Base-by-base conservation (phyloP, 2,329 filamentous ascomycete genomes). In the Pestalotiopsis fici region DNA sequence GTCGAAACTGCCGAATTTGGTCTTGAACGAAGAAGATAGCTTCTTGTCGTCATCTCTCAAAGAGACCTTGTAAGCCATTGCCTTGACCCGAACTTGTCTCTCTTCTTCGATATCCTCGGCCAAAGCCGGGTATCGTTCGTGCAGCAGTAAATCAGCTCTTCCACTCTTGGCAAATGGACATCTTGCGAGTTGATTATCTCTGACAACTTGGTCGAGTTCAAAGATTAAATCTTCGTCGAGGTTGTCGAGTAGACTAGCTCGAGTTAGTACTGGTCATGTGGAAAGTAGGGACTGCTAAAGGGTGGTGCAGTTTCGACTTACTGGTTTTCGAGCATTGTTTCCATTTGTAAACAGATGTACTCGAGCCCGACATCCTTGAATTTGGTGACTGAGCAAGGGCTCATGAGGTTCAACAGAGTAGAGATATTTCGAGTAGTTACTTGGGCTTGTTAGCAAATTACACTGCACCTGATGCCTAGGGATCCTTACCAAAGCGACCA, bases 351-450 rank as follows among this genome's bases (percentile, higher is more conserved):
- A 74, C 94, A 97, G 25, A 98, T 89, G 76, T 98, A 99, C 77
- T 97, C 93, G 35, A 98, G 83, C 0, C 92, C 93, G 11, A 92
- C 92, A 72, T 96, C 88, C 78, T 97, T 97, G 82, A 99, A 98
- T 66, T 92, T 89, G 0, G 88, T 89, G 5, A 97, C 90, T 0
- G 91, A 92, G 76, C 92, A 97, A 2, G 93, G 92, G 57, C 93
- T 92, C 68, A 98, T 92, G 2, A 91, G 91, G 75, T 97, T 97
- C 12, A 99, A 85, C 18, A 98, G 84, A 64, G 91, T 90, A 67
- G 93, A 93, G 28, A 97, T 91, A 75, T 97, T 99, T 28, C 95
- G 91, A 4, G 90, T 91, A 61, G 89, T 94, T n/a, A 94, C 91
- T 65, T 57, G n/a, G 25, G 47, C 18, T 43, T n/a, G 11, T 50